Evolutionary conservation across 192 early-diverging fungal species (phyloP).

Genomic region (Gonapodya sp.): DNA sequence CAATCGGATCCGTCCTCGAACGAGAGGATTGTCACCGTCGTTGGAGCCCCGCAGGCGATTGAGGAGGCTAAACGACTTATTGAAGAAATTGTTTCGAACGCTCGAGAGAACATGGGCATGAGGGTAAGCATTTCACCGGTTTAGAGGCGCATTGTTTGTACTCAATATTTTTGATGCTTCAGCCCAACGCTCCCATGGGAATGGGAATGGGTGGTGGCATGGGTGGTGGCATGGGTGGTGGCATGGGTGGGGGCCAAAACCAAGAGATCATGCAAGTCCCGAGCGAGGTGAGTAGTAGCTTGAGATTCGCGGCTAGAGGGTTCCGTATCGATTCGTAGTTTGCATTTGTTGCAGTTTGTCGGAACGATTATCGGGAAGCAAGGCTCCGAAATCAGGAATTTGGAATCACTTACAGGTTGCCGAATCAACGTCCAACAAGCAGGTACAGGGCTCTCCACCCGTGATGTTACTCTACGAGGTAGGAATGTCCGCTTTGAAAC

Average conservation of each 20-base stretch:
- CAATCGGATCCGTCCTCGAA: neutral
- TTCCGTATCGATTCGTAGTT: no score
- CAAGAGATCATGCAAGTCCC: neutral
- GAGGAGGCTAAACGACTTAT: neutral
- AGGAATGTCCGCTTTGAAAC: neutral
- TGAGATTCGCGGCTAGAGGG: no score
- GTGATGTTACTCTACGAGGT: neutral
- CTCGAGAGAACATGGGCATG: neutral
- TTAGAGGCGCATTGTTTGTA: neutral
- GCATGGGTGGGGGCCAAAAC: neutral
- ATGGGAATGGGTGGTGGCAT: neutral
- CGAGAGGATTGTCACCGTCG: neutral
- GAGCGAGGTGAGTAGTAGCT: neutral
- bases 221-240: neutral
- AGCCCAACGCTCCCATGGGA: neutral
- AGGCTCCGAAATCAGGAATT: neutral
- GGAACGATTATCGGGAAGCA: constrained; percentile 4
- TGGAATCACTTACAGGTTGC: neutral
- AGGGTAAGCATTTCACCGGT: neutral
- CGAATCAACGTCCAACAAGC: neutral
- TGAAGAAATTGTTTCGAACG: neutral
- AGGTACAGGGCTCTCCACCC: neutral
- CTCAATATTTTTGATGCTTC: neutral
- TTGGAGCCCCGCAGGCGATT: neutral
- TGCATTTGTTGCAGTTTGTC: neutral